Evolutionary conservation across 1,284 basidiomycete genomes (phyloP), one percentile per base, ranked within the genome.

Genomic region (Schizophyllum amplum): DNA sequence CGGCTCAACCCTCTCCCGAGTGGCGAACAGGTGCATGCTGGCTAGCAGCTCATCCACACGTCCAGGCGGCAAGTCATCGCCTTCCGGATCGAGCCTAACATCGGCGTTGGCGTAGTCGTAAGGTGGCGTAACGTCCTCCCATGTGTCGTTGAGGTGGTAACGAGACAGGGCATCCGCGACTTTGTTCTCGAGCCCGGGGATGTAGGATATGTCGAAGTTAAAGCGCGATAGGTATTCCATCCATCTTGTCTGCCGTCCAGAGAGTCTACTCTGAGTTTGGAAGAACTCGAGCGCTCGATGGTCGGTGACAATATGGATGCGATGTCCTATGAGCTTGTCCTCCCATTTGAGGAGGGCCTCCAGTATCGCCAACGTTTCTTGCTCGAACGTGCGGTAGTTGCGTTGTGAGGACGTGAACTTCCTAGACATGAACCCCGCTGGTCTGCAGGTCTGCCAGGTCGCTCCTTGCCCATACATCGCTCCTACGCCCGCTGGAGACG

Each of bases 321-420:
- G 24, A 0, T 51, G 47, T 0, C 71, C 71, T n/a, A 65, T 57
- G 0, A 71, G 57, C 25, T 69, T 58, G 51, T 69, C 60, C 2
- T 59, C 47, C 51, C 67, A 65, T 13, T 61, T 26, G 24, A 67
- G 59, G 58, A 72, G 62, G 1, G 68, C 55, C 50, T 69, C 65
- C 5, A 70, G 54, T 13, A 66, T 64, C 0, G 69, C 73, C 2
- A 77, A 57, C 0, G 69, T 69, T 52, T 78, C 75, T 4, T 65
- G 60, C 53, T 77, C 70, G 54, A 67, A 70, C 1, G 71, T 67
- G 1, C 59, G 61, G 50, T 78, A 76, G 22, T 72, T 65, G 4
- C 66, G 65, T 58, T 77, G 75, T 1, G 72, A 71, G 17, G 55
- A 24, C 0, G 71, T 72, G 52, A 76, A 71, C 46, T 77, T 77